Base-by-base conservation (phyloP, 352 stramenopile species). In the Pythium vanterpoolii region DNA sequence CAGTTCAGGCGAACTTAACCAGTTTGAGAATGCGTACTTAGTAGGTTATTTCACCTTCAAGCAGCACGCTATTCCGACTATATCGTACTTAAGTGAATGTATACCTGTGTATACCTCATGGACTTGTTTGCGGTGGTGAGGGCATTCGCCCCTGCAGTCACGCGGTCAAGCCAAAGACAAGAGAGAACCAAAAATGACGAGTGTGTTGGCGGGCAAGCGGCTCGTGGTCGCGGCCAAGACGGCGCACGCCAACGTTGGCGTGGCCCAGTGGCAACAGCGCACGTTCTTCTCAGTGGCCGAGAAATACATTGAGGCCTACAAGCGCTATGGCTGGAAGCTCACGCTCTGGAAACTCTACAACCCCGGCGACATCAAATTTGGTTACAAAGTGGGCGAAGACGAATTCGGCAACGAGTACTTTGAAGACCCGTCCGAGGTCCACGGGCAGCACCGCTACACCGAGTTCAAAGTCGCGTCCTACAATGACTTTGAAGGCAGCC, bases 331-430 rank as follows among this genome's bases (percentile, higher is more conserved):
- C 47, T 86, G 71, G 66, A 89, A 93, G 78, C 69, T 76, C 9
- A 79, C 77, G 48, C 73, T 95, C 38, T 95, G 86, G 86, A 91
- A 93, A 66, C 77, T 95, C n/a, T 95, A 92, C 70, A 92, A 92
- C 68, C 78, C 82, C 2, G 82, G 82, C 14, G 86, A 95, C 60
- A 82, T 95, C 66, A 95, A 95, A 70, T 95, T 95, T 63, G 86
- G 86, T 18, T 83, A 87, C 50, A 72, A 80, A 36, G 83, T 95
- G 24, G 86, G 86, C 38, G 61, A 87, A 54, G 86, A 95, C 63
- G 69, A 89, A 69, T 90, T 93, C 61, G 86, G 86, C 43, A 87
- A 89, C 73, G 85, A 89, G 72, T 95, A 93, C 77, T 95, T 87
- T 65, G 86, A 95, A 39, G 86, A 95, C 64, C 80, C 80, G 39